A percentile compares a stretch with the other conserved stretches of the same genome.
Evolutionary conservation across 1,139 yeast genomes (phyloP).

Genomic region (Scheffersomyces segobiensis): DNA sequence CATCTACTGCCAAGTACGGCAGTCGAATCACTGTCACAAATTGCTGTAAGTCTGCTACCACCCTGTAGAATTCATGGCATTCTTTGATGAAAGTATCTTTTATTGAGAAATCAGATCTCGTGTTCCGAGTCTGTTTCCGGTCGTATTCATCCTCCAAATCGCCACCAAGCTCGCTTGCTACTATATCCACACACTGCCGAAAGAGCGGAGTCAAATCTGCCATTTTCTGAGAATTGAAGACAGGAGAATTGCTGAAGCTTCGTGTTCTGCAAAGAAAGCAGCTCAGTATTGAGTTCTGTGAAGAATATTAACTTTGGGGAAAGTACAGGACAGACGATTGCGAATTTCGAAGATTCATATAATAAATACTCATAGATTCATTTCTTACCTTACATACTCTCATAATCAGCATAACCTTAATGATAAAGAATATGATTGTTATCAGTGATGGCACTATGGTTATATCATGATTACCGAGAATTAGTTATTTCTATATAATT

Average conservation of each 20-base stretch:
- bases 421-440: neutral
- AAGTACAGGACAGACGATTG: neutral
- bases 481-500: too few species aligned
- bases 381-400: neutral
- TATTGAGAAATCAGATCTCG: slow-evolving; percentile 18
- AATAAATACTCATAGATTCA: too few species aligned
- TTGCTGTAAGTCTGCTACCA: slow-evolving; percentile 37
- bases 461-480: neutral
- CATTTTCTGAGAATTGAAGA: slow-evolving; percentile 29
- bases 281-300: neutral
- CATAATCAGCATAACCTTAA: neutral
- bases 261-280: neutral
- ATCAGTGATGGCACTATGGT: neutral
- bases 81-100: slow-evolving; percentile 57
- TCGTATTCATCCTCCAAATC: slow-evolving; percentile 9
- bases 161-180: slow-evolving; percentile 29
- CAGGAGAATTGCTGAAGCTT: neutral
- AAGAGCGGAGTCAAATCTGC: slow-evolving; percentile 56
- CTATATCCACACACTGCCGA: slow-evolving; percentile 47
- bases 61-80: slow-evolving; percentile 43
- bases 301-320: neutral
- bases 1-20: slow-evolving; percentile 43
- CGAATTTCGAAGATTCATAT: neutral
- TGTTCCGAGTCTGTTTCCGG: slow-evolving; percentile 5
- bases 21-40: slow-evolving; percentile 43